These are phyloP conservation scores for Aeminium ludgeri DNA, from an alignment of 495 filamentous ascomycete species.

Conservation along the genomic window DNA sequence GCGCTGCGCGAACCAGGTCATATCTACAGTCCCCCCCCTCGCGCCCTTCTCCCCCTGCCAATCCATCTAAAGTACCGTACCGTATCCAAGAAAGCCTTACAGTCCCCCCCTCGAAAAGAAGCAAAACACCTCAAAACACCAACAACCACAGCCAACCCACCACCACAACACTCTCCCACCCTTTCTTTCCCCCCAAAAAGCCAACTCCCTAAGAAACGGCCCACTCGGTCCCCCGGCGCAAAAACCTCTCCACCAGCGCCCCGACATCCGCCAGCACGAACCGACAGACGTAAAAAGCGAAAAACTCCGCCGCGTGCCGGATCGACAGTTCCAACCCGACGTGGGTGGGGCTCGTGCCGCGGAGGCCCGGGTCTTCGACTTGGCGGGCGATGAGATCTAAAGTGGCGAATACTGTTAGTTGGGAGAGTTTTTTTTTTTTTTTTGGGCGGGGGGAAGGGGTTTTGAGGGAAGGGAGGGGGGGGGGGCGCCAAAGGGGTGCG, in stretches of 20 bases:
- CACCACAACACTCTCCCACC: no score
- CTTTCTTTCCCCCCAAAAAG: no score
- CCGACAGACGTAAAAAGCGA: constrained; percentile 88
- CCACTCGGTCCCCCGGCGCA: constrained; percentile 86
- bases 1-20: no score
- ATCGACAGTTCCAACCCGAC: constrained; percentile 87
- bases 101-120: no score
- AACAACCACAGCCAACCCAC: no score
- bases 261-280: constrained; percentile 76
- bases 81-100: no score
- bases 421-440: no score
- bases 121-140: no score
- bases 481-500: constrained; percentile 10
- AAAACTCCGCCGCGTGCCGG: constrained; percentile 91
- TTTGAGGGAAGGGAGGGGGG: constrained; percentile 2
- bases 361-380: constrained; percentile 81
- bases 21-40: no score
- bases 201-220: no score
- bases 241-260: constrained; percentile 85
- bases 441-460: background rate
- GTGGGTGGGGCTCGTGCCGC: constrained; percentile 67
- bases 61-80: no score
- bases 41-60: no score
- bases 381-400: constrained; percentile 90
- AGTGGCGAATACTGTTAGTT: background rate